phyloP scores from a whole-genome alignment of 2,329 filamentous ascomycete species.

The Colletotrichum agaves region DNA sequence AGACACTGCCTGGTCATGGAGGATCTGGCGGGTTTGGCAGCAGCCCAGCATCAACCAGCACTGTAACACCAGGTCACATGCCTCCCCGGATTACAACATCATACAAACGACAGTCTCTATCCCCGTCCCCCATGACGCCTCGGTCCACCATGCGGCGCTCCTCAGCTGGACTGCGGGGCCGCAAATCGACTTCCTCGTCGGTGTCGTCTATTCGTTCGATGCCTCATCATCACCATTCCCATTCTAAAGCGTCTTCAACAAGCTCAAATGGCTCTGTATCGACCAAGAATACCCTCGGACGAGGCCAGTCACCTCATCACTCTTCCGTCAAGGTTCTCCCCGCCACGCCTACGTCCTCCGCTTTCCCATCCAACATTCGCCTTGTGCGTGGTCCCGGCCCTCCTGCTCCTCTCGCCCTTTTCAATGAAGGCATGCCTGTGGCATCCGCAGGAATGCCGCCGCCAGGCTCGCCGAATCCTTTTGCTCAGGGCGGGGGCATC shows the following conservation, averaged over 20 bases:
- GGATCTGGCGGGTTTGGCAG: slow-evolving; percentile 33
- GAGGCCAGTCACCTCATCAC: slow-evolving; percentile 81
- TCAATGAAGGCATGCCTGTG: slow-evolving; percentile 68
- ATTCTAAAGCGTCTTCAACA: slow-evolving; percentile 94
- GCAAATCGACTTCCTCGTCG: slow-evolving; percentile 96
- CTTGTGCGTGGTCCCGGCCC: slow-evolving; percentile 74
- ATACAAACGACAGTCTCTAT: slow-evolving; percentile 83
- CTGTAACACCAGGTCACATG: slow-evolving; percentile 45
- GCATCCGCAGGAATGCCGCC: slow-evolving; percentile 48
- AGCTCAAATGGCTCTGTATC: slow-evolving; percentile 83
- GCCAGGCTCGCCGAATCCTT: slow-evolving; percentile 67
- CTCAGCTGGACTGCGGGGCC: slow-evolving; percentile 84
- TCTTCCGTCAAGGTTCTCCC: slow-evolving; percentile 97
- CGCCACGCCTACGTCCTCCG: slow-evolving; percentile 79
- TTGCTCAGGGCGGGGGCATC: slow-evolving; percentile 62
- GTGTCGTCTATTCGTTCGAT: slow-evolving; percentile 93
- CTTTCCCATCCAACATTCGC: slow-evolving; percentile 88
- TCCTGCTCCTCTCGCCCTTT: slow-evolving; percentile 61
- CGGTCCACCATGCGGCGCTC: slow-evolving; percentile 86
- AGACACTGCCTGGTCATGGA: slow-evolving; percentile 35
- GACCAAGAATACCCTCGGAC: slow-evolving; percentile 71
- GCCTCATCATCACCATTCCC: slow-evolving; percentile 85
- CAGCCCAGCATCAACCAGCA: slow-evolving; percentile 43
- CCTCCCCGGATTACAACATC: slow-evolving; percentile 49
- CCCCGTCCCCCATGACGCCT: slow-evolving; percentile 88